Base-by-base conservation (phyloP, 768 basidiomycete species). In the Tulasnella sp. region DNA sequence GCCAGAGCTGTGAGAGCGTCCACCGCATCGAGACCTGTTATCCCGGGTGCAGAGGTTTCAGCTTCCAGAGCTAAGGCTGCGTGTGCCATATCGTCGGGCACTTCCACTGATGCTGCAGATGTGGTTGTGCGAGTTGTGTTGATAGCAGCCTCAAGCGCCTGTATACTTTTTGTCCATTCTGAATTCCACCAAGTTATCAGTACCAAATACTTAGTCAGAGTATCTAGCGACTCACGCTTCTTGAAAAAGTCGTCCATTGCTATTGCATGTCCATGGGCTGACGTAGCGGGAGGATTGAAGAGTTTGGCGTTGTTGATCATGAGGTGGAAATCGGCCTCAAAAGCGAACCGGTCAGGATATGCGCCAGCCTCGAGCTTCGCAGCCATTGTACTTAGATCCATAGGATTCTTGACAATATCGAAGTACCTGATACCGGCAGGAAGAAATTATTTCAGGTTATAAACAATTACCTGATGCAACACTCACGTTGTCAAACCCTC, bases 311-410 rank as follows among this genome's bases (percentile, higher is more conserved):
- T 99, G 46, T 73, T 68, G 49, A 92, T 79, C 83, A 98, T 91
- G 54, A 94, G 78, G 59, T 78, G 81, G 70, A 98, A 86, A 69
- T 99, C 96, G 25, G 78, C 75, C 63, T 84, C 83, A 69, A 98
- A 94, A 12, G 78, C 84, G 65, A 84, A 82, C 9, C 92, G 82
- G 65, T 87, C 82, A 62, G 81, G 78, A 73, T 97, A 98, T 71
- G 85, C 79, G 4, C 92, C 92, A 58, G 80, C 82, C 65, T 87
- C 84, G 10, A 98, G 73, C 69, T 94, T 97, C 38, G 85, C 85
- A 25, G 78, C 75, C 76, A 94, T 87, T 0, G 92, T 92, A 53
- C 84, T 83, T 17, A 98, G 75, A 67, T 99, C 96, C 90, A 99
- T 97, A 0, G 96, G 94, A 10, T 85, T 77, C 70, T 87, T 87